phyloP scores from a whole-genome alignment of 768 basidiomycete genomes.

The Pholiota molesta region DNA sequence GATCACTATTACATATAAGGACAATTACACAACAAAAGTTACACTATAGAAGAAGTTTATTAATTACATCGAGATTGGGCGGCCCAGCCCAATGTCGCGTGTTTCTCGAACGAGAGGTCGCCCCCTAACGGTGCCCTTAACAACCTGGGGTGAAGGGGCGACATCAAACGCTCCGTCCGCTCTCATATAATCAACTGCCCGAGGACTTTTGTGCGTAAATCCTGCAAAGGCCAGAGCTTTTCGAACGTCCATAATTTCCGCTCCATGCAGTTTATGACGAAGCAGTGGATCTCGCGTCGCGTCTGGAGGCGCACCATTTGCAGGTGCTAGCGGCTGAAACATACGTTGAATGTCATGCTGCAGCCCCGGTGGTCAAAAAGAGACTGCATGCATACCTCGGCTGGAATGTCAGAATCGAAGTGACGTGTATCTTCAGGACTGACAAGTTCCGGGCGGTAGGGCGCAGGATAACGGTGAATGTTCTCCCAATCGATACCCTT shows the following conservation, averaged over 20 bases:
- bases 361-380: constrained; percentile 28
- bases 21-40: constrained; percentile 13
- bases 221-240: constrained; percentile 92
- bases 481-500: constrained; percentile 87
- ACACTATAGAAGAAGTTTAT: constrained; percentile 10
- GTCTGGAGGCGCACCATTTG: constrained; percentile 82
- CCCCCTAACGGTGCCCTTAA: constrained; percentile 58
- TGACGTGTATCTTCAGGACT: constrained; percentile 90
- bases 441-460: constrained; percentile 85
- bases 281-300: constrained; percentile 90
- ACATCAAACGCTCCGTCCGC: constrained; percentile 74
- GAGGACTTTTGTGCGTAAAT: constrained; percentile 89
- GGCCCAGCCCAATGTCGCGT: constrained; percentile 68
- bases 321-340: constrained; percentile 85
- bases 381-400: constrained; percentile 64
- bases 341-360: constrained; percentile 23
- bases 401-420: constrained; percentile 93
- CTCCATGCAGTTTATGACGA: constrained; percentile 82
- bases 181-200: constrained; percentile 73
- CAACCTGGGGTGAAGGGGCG: constrained; percentile 49
- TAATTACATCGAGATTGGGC: constrained; percentile 82
- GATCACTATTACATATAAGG: constrained; percentile 19
- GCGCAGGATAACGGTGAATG: constrained; percentile 81
- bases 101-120: constrained; percentile 64
- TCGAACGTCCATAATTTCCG: constrained; percentile 84